Conservation (phyloP, 805 yeast genomes). For the Wickerhamiella qilinensis region DNA sequence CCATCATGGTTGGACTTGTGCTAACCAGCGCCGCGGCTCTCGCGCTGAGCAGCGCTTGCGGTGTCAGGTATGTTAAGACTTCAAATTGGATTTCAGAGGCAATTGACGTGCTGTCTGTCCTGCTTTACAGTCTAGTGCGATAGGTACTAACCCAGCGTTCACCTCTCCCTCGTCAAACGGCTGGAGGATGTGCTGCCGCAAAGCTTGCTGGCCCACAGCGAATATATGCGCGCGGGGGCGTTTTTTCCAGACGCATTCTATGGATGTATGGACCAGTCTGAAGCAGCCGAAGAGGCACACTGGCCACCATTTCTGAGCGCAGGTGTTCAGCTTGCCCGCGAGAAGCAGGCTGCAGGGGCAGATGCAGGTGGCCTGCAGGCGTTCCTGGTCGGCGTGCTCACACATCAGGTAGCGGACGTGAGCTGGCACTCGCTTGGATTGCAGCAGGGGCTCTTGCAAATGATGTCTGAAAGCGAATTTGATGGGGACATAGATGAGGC, state of each 20-base stretch:
- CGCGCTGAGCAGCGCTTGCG: too few relatives aligned
- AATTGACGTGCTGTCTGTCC: too few relatives aligned
- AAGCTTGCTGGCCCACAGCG: constrained; percentile 18
- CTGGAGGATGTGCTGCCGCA: constrained; percentile 19
- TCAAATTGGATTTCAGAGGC: too few relatives aligned
- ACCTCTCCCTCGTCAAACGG: constrained; percentile 13
- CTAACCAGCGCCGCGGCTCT: too few relatives aligned
- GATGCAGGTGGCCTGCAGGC: constrained; percentile 26
- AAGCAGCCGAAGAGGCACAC: constrained; percentile 45
- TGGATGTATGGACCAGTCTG: constrained; percentile 34
- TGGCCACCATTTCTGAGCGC: constrained; percentile 50
- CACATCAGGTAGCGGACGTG: constrained; percentile 50
- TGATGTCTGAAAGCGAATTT: constrained; percentile 38
- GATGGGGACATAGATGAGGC: constrained; percentile 33
- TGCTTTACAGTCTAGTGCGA: too few relatives aligned
- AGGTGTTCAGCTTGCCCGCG: constrained; percentile 30
- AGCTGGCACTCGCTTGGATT: constrained; percentile 51
- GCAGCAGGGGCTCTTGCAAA: constrained; percentile 37
- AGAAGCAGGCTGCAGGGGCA: constrained; percentile 15
- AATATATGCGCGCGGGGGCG: constrained; percentile 38
- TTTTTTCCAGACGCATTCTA: constrained; percentile 60
- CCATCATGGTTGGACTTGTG: too few relatives aligned
- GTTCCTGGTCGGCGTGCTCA: constrained; percentile 40
- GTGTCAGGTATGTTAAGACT: too few relatives aligned
- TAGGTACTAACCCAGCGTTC: constrained; percentile 9